Percentiles rank a stretch among this genome's conserved stretches.
Conservation (phyloP, 2,329 filamentous ascomycete genomes). For the Fusarium devonianum region DNA sequence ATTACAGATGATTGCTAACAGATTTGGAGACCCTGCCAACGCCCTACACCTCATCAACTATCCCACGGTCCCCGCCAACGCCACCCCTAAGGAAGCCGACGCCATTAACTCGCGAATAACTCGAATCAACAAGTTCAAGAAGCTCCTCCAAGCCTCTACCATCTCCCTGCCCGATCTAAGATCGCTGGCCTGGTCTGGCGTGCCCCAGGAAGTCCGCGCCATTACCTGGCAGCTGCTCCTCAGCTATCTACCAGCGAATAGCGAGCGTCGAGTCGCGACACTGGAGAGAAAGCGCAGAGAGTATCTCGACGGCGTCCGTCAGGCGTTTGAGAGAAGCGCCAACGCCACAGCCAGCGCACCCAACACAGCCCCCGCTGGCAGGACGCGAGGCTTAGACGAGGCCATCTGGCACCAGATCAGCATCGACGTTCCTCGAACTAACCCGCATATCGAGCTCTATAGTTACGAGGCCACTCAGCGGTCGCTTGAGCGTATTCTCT, state of each 20-base stretch:
- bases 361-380: constrained; percentile 50
- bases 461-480: constrained; percentile 95
- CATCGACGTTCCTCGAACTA: constrained; percentile 95
- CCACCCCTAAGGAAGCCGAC: constrained; percentile 83
- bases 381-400: constrained; percentile 80
- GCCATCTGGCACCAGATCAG: constrained; percentile 99
- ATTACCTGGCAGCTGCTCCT: constrained; percentile 99
- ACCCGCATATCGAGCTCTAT: constrained; percentile 94
- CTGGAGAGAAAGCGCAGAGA: constrained; percentile 95
- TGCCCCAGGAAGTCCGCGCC: constrained; percentile 92
- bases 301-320: constrained; percentile 89
- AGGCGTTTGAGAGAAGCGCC: constrained; percentile 73
- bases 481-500: constrained; percentile 91
- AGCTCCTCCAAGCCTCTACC: constrained; percentile 88
- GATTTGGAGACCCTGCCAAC: constrained; percentile 76
- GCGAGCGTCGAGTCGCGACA: constrained; percentile 86
- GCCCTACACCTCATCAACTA: constrained; percentile 94
- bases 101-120: constrained; percentile 86
- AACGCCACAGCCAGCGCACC: constrained; percentile 54
- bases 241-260: constrained; percentile 95
- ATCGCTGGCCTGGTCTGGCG: constrained; percentile 88
- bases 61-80: constrained; percentile 74
- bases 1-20: constrained; percentile 23
- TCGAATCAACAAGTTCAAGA: constrained; percentile 98
- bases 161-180: constrained; percentile 86